Evolutionary conservation across 768 basidiomycete species (phyloP), one percentile per base, ranked within the genome.

Genomic region (Suillus spraguei): DNA sequence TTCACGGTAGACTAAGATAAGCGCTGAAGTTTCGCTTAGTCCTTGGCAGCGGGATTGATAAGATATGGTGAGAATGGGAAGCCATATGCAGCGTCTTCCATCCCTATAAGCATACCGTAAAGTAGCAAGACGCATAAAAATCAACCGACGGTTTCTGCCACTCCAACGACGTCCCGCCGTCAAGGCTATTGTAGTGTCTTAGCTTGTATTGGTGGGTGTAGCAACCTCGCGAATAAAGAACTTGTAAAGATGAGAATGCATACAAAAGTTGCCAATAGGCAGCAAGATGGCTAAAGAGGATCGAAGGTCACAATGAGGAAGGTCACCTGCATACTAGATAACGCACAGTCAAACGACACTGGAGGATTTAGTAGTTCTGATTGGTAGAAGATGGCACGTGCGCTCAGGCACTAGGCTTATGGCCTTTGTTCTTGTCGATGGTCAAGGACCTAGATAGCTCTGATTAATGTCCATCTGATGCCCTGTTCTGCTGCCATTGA

Each of bases 1-100:
- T 79, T 99, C 97, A 66, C 97, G 90, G 97, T 99, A 0, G 97
- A 93, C 88, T 11, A 99, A 81, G 58, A 99, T 86, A 35, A 99
- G 83, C 1, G 94, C 95, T 87, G 83, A 2, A 95, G 75, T 7
- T 78, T 81, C 92, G 85, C 60, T 78, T 83, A 16, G 71, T 60
- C 16, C 74, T 70, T 3, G 78, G 79, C 11, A 74, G 74, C 24
- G 16, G 67, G 67, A 60, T 76, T 32, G 82, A 82, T 42, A 91
- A 75, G 22, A 95, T 79, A 66, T 84, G 74, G 60, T 96, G 86
- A 99, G 85, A 64, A 99, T 94, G 0, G 97, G 97, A 2, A 99
- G 80, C 0, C 95, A 74, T 97, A 99, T 5, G 96, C 95, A 28
- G 84, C 0, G 97, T 99, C 81, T 99, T 99, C 33, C 97, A 98